phyloP scores from a whole-genome alignment of 148 eudicot genomes.

The Chenopodium album region DNA sequence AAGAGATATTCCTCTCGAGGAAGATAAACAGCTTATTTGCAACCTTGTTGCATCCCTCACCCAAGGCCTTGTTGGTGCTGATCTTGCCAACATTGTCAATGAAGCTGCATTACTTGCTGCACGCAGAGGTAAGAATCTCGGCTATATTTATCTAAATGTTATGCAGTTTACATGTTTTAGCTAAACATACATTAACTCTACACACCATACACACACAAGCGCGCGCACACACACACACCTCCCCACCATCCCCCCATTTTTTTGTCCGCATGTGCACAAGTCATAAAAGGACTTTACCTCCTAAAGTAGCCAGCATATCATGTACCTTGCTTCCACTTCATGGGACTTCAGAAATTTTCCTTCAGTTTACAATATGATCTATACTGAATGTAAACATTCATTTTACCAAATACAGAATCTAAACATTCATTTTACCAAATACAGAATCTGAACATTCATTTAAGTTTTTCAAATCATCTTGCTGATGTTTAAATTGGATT shows the following conservation, averaged over 20 bases:
- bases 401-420: not conserved
- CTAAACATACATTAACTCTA: no score
- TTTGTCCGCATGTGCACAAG: not conserved
- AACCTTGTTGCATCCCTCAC: slow-evolving; percentile 85
- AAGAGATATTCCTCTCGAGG: slow-evolving; percentile 86
- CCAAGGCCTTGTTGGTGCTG: slow-evolving; percentile 94
- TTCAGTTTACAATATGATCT: not conserved
- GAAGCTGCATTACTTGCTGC: slow-evolving; percentile 97
- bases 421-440: not conserved
- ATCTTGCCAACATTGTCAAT: slow-evolving; percentile 91
- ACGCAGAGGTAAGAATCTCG: slow-evolving; percentile 63
- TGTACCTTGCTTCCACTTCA: not conserved
- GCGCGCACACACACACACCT: no score
- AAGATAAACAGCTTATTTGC: slow-evolving; percentile 65
- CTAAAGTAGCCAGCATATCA: not conserved
- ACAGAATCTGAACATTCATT: not conserved
- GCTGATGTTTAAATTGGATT: not conserved
- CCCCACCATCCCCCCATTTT: not conserved
- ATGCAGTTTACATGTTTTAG: not conserved
- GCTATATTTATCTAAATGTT: not conserved
- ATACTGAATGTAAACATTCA: no score
- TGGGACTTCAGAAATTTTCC: not conserved
- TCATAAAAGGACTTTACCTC: not conserved
- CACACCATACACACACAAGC: no score
- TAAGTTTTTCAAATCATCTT: not conserved